Evolutionary conservation across 768 basidiomycete species (phyloP).

Genomic region (Hydnomerulius pinastri): DNA sequence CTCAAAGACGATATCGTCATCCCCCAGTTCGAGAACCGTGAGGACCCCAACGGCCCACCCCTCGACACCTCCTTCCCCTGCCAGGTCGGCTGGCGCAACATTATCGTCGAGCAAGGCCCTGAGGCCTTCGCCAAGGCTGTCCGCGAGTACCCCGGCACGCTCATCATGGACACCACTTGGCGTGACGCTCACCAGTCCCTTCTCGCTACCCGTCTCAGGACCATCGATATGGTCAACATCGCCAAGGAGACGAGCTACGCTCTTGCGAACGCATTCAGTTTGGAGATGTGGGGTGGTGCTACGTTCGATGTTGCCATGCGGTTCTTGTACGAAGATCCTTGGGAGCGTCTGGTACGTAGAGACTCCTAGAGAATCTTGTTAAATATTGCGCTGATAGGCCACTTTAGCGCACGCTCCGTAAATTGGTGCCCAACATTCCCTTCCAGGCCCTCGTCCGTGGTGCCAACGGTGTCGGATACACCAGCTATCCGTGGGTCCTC

Average conservation of each 20-base stretch:
- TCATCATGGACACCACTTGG: constrained; percentile 99
- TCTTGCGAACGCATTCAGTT: constrained; percentile 90
- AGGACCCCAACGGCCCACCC: constrained; percentile 70
- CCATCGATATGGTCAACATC: constrained; percentile 97
- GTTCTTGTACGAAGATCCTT: constrained; percentile 99
- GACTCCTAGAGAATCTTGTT: neutral
- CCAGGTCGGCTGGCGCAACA: constrained; percentile 93
- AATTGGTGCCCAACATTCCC: constrained; percentile 97
- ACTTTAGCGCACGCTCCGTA: constrained; percentile 79
- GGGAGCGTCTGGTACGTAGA: constrained; percentile 88
- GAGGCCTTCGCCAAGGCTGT: constrained; percentile 99
- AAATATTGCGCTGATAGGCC: constrained; percentile 11
- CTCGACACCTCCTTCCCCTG: constrained; percentile 85
- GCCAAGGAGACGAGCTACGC: constrained; percentile 97
- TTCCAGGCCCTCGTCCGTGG: constrained; percentile 98
- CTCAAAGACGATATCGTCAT: constrained; percentile 85
- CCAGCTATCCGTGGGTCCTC: constrained; percentile 85
- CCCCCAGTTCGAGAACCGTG: constrained; percentile 76
- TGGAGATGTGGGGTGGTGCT: constrained; percentile 99
- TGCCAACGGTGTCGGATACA: constrained; percentile 99
- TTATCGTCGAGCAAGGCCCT: constrained; percentile 96
- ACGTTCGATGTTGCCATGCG: constrained; percentile 99
- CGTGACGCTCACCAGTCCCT: constrained; percentile 99
- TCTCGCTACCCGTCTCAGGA: constrained; percentile 93
- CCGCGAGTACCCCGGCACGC: constrained; percentile 89